Percentiles rank a stretch among this genome's conserved stretches.
phyloP scores from a whole-genome alignment of 495 filamentous ascomycete species.

The Neurospora tetraspora region DNA sequence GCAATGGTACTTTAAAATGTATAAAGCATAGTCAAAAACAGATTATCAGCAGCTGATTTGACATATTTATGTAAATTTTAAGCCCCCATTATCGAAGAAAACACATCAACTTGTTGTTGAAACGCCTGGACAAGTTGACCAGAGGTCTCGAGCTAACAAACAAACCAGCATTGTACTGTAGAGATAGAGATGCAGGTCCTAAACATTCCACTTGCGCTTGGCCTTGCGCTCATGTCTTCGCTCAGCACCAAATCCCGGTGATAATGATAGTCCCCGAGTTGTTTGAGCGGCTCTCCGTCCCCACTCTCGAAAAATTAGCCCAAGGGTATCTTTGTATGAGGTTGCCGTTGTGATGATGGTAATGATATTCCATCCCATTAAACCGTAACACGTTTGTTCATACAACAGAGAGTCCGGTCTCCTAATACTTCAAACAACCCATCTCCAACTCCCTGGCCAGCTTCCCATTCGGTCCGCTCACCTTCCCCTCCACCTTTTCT shows the following conservation, averaged over 20 bases:
- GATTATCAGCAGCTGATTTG: too few relatives aligned
- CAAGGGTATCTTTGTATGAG: too few relatives aligned
- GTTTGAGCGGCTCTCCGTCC: not conserved
- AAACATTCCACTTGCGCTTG: not conserved
- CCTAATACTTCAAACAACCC: constrained; percentile 7
- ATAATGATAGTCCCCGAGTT: not conserved
- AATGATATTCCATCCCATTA: not conserved
- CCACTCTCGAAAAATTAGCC: not conserved
- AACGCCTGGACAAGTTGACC: too few relatives aligned
- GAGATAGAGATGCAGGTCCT: too few relatives aligned
- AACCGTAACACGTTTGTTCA: not conserved
- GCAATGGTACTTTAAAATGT: too few relatives aligned
- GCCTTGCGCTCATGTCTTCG: not conserved
- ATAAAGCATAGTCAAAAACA: too few relatives aligned
- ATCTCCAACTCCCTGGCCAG: constrained; percentile 7
- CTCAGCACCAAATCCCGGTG: not conserved
- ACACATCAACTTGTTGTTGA: too few relatives aligned
- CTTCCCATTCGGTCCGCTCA: constrained; percentile 10
- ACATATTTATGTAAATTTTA: too few relatives aligned
- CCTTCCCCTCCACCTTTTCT: constrained; percentile 10
- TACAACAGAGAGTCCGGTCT: not conserved
- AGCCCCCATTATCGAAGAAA: too few relatives aligned
- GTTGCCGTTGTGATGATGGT: not conserved
- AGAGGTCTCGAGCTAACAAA: too few relatives aligned
- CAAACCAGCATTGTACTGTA: too few relatives aligned